Evolutionary conservation across 495 filamentous ascomycete genomes (phyloP), one percentile per base, ranked within the genome.

Genomic region (Aspergillus nidulans): DNA sequence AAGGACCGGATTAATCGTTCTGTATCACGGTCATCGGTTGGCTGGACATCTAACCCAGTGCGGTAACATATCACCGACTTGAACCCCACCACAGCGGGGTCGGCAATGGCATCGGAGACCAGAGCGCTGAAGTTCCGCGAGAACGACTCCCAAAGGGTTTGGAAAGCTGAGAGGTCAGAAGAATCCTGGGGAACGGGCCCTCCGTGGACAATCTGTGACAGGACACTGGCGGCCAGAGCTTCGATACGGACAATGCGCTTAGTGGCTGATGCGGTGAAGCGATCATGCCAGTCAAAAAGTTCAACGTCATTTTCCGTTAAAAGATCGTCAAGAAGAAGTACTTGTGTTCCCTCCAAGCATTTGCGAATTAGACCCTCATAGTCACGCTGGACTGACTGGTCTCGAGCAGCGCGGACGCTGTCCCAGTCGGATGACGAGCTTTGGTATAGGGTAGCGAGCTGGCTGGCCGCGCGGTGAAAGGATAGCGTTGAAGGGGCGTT

Each of bases 181-280:
- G 46, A 24, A 3, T 26, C 41, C 18, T 56, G 43, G 30, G 30
- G 45, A n/a, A 25, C 20, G 5, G 54, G 40, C 6, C 43, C 54
- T 9, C 26, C 56, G 19, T 40, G 59, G 43, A 63, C 64, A 20
- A 83, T 49, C 1, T 76, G 54, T n/a, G 75, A 67, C 58, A 92
- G 77, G 26, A 90, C 69, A 2, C 78, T 71, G 41, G 84, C 80
- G 1, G 89, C 90, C 15, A 92, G 65, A n/a, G 79, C 80, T 67
- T 96, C 91, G 56, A 96, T 88, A 19, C 90, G 81, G 10, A 95
- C 86, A 49, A 96, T 91, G 10, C 89, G 81, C 69, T 86, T 91
- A 57, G 84, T 87, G 46, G 72, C 67, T 4, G 75, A 75, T 15
- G 67, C 69, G 0, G 84, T 85, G 58, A 87, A 85, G 38, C 79